A percentile compares a stretch with the other conserved stretches of the same genome.
These are phyloP conservation scores for Claviceps monticola DNA, from an alignment of 2,329 filamentous ascomycete genomes.

Conservation along the genomic window DNA sequence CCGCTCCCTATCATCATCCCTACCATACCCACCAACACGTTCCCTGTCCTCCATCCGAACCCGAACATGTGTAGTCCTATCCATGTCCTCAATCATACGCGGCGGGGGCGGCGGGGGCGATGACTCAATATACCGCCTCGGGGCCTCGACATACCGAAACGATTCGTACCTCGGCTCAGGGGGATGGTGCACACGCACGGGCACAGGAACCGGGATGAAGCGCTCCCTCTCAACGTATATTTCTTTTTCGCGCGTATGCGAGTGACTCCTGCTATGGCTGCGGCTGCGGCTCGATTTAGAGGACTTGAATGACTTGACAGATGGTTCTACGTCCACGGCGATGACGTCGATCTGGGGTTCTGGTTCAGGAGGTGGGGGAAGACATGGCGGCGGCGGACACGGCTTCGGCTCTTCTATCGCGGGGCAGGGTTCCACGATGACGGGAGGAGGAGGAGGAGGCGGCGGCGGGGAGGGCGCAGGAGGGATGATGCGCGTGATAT, in stretches of 20 bases:
- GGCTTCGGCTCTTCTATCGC: constrained; percentile 5
- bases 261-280: constrained; percentile 11
- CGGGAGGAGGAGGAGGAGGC: constrained; percentile 8
- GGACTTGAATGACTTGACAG: constrained; percentile 10
- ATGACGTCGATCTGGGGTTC: constrained; percentile 25
- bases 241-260: constrained; percentile 25
- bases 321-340: constrained; percentile 22
- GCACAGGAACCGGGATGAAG: constrained; percentile 29
- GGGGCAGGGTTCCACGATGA: constrained; percentile 4
- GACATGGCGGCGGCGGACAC: constrained; percentile 1
- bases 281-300: constrained; percentile 11
- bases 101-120: constrained; percentile 11
- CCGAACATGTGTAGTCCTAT: constrained; percentile 8
- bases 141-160: constrained; percentile 39
- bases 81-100: constrained; percentile 18
- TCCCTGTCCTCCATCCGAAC: constrained; percentile 21
- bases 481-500: constrained; percentile 26
- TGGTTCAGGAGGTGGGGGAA: constrained; percentile 9
- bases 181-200: constrained; percentile 18
- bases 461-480: constrained; percentile 18
- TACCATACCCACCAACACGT: constrained; percentile 19
- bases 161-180: constrained; percentile 31
- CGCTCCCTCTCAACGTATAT: constrained; percentile 39
- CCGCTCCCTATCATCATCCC: constrained; percentile 2
- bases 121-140: constrained; percentile 20